Evolutionary conservation across 2,329 filamentous ascomycete species (phyloP), one percentile per base, ranked within the genome.

Genomic region (Chaetomiaceae sp.): DNA sequence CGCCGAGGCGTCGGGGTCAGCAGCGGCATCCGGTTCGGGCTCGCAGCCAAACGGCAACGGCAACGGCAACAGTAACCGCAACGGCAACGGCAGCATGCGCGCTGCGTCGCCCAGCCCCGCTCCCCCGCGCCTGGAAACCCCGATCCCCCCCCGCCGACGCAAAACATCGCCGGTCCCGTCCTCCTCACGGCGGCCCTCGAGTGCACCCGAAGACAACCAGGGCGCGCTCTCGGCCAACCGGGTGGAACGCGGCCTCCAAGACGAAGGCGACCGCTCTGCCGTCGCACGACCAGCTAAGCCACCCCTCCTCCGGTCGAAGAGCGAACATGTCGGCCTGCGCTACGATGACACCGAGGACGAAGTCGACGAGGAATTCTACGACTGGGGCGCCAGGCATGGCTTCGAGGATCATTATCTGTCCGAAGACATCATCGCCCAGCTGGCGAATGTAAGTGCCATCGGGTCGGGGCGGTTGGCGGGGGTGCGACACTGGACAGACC

Each of bases 321-420:
- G 78, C 64, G 79, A 83, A 58, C 75, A 73, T 59, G 25, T 10
- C 10, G 70, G 67, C 23, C 65, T 71, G 38, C 72, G 71, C 21
- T 65, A 62, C 48, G 65, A 57, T 30, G 54, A 57, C 49, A 42
- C 53, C 16, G 54, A 55, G 12, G 42, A 71, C 20, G 42, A 71
- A 16, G 64, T 71, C 14, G 68, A 73, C 16, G 73, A 76, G 3
- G 74, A 76, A 37, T 66, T 74, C 27, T 68, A 70, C 38, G 73
- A 76, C 58, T 79, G 76, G 75, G 78, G 79, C 7, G 77, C 77
- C 67, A 81, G 91, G 43, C 91, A 96, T 71, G 91, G 91, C 42
- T 96, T 93, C 73, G 89, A 95, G 65, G 87, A 91, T 60, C 89
- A 96, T 68, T 90, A 95, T 66, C 87, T 89, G 64, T 95, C 87